Percentiles rank a stretch among this genome's conserved stretches.
phyloP scores from a whole-genome alignment of 352 stramenopile species.

The Globisporangium abappressorium region DNA sequence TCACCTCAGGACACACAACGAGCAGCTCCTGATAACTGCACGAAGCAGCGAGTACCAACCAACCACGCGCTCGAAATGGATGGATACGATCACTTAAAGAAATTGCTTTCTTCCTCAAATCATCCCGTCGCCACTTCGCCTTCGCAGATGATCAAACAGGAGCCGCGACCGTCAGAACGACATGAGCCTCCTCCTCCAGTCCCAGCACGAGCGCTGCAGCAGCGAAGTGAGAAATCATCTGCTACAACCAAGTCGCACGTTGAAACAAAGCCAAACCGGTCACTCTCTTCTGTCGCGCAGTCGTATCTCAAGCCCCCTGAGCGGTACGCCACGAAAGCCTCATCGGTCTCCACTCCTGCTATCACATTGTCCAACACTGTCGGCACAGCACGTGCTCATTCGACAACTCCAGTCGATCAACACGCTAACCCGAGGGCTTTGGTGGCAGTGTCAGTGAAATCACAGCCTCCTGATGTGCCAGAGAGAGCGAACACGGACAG shows the following conservation, averaged over 20 bases:
- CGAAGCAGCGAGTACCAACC: not conserved
- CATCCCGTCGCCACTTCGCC: not conserved
- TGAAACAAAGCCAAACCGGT: constrained; percentile 1
- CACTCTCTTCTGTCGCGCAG: not conserved
- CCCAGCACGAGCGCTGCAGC: not conserved
- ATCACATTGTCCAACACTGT: not conserved
- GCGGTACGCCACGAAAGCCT: not conserved
- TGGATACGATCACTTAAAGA: not conserved
- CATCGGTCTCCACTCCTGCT: not conserved
- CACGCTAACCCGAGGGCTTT: not conserved
- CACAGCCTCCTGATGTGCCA: not conserved
- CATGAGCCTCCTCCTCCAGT: not conserved
- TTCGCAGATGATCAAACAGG: not conserved
- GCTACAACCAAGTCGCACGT: not conserved
- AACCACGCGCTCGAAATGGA: not conserved
- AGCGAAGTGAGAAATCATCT: not conserved
- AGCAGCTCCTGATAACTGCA: not conserved
- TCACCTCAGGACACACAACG: not conserved
- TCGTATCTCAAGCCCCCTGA: constrained; percentile 7
- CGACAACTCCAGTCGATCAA: not conserved
- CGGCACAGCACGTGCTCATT: not conserved
- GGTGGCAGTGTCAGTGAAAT: not conserved
- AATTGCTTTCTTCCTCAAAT: not conserved
- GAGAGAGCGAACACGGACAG: not conserved
- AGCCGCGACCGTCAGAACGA: not conserved